These are phyloP conservation scores for Macrocystidia cucumis DNA, from an alignment of 1,284 basidiomycete genomes.

Conservation along the genomic window DNA sequence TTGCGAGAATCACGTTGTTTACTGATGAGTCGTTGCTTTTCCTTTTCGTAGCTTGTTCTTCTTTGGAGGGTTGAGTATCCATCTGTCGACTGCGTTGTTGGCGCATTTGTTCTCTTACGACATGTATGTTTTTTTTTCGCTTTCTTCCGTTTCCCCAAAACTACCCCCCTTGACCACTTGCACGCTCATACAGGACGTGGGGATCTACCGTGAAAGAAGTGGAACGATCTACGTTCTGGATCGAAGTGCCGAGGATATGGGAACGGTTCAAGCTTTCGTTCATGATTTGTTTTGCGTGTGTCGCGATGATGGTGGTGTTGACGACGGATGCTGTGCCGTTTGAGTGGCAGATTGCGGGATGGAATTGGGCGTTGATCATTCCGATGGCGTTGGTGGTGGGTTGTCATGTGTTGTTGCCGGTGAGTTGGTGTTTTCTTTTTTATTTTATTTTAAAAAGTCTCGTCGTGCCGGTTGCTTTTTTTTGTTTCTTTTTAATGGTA, in stretches of 20 bases:
- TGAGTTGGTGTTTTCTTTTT: conserved; percentile 21
- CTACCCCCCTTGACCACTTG: conserved; percentile 34
- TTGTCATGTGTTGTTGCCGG: conserved; percentile 62
- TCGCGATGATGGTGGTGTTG: conserved; percentile 51
- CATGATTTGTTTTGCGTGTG: conserved; percentile 42
- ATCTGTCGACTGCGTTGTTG: conserved; percentile 67
- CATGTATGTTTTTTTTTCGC: conserved; percentile 23
- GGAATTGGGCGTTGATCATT: conserved; percentile 60
- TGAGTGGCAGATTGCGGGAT: conserved; percentile 57
- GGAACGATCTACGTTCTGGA: conserved; percentile 80
- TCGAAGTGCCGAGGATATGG: conserved; percentile 76
- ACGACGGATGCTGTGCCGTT: conserved; percentile 43
- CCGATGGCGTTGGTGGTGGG: conserved; percentile 56
- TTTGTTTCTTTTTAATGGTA: conserved; percentile 4
- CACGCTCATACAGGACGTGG: conserved; percentile 42
- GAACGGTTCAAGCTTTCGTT: conserved; percentile 67
- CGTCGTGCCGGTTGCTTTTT: no score
- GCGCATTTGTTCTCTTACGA: conserved; percentile 69
- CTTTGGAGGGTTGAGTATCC: conserved; percentile 75
- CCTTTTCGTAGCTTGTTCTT: conserved; percentile 68
- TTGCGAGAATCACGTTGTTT: no score
- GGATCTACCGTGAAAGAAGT: conserved; percentile 77
- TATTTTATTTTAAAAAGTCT: no score
- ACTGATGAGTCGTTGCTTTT: conserved; percentile 7
- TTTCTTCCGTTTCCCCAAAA: conserved; percentile 11